These are phyloP conservation scores for Capsicum rhomboideum DNA, from an alignment of 257 asterid genomes.

Conservation along the genomic window DNA sequence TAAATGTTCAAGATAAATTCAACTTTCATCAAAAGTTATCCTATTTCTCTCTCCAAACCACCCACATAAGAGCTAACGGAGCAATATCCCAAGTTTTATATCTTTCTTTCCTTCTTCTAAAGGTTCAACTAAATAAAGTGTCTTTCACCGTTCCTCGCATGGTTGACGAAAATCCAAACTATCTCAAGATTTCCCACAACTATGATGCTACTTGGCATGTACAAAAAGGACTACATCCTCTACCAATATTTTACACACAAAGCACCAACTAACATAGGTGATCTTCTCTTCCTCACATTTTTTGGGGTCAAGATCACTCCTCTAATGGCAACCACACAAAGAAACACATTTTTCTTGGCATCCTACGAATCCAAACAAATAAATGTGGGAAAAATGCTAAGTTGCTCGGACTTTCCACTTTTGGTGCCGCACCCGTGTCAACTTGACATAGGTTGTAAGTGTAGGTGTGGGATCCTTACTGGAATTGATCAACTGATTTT, in stretches of 20 bases:
- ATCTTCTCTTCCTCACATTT: not conserved
- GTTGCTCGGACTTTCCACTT: too few relatives aligned
- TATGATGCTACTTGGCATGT: not conserved
- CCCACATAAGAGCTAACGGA: not conserved
- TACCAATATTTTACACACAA: not conserved
- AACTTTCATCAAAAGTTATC: not conserved
- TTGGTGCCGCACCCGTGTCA: too few relatives aligned
- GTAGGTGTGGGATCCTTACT: too few relatives aligned
- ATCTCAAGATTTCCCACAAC: not conserved
- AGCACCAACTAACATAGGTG: not conserved
- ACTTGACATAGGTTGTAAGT: too few relatives aligned
- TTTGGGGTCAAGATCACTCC: not conserved
- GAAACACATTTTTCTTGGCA: not conserved
- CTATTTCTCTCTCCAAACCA: not conserved
- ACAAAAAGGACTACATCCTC: not conserved
- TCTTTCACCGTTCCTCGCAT: not conserved
- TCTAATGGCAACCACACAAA: not conserved
- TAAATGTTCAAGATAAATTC: not conserved
- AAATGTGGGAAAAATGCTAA: not conserved
- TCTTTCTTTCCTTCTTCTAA: not conserved
- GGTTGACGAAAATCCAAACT: not conserved
- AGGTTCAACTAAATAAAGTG: not conserved
- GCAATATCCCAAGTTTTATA: not conserved
- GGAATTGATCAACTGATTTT: too few relatives aligned
- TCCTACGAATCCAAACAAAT: not conserved